phyloP scores from a whole-genome alignment of 257 asterid genomes.

The Solanum pennellii region DNA sequence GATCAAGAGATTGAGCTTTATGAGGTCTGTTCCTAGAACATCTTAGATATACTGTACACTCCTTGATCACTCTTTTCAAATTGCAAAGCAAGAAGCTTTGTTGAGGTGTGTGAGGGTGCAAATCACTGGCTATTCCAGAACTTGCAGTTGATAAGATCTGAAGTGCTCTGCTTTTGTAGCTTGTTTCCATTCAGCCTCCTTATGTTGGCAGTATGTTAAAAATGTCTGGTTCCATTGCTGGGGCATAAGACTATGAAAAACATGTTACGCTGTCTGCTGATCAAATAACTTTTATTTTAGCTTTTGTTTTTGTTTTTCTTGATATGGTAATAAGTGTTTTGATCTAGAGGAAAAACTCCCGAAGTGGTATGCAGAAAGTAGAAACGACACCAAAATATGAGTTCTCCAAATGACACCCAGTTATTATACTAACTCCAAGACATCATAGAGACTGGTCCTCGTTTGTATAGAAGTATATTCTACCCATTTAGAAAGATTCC shows the following conservation, averaged over 20 bases:
- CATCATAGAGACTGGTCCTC: not conserved
- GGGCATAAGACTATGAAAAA: not conserved
- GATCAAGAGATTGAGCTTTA: conserved; percentile 86
- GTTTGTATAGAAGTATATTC: not conserved
- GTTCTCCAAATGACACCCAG: not conserved
- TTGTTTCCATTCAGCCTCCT: not conserved
- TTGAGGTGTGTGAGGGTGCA: not conserved
- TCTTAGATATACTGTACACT: not conserved
- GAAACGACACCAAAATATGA: not conserved
- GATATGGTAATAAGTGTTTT: not conserved
- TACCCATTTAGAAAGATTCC: not conserved
- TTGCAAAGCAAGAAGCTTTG: not conserved
- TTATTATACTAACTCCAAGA: not conserved
- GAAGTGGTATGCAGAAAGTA: not conserved
- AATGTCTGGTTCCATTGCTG: not conserved
- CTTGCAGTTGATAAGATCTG: not conserved
- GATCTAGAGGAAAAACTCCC: not conserved
- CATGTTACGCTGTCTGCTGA: not conserved
- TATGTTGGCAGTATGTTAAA: not conserved
- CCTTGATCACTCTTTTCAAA: not conserved
- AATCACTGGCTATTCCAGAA: not conserved
- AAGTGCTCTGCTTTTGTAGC: not conserved
- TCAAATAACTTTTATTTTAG: not conserved
- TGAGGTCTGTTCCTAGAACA: conserved; percentile 45
- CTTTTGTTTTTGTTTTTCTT: not conserved